Conservation (phyloP, 192 early-diverging fungal species). For the Chytriomyces sp. region DNA sequence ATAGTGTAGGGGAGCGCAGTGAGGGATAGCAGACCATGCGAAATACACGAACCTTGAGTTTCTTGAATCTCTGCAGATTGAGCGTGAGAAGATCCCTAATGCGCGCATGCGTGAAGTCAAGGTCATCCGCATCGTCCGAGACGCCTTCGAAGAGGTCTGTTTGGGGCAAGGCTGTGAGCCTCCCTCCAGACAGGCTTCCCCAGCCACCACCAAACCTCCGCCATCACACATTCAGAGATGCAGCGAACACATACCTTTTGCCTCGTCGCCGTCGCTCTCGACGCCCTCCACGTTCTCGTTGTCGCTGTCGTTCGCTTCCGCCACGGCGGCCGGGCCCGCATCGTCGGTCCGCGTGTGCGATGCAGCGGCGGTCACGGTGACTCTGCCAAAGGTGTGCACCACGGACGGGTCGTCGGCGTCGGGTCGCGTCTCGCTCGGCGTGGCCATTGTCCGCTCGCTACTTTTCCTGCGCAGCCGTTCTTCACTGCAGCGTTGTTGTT, state of each 20-base stretch:
- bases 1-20: not conserved
- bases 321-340: too few relatives aligned
- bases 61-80: constrained; percentile 61
- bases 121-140: constrained; percentile 49
- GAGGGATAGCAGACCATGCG: not conserved
- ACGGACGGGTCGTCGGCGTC: not conserved
- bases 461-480: not conserved
- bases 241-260: not conserved
- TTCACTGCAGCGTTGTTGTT: not conserved
- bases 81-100: constrained; percentile 58
- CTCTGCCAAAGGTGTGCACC: constrained; percentile 18
- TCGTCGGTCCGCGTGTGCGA: not conserved
- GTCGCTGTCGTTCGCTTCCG: constrained; percentile 5
- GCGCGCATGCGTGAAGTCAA: constrained; percentile 70
- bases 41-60: constrained; percentile 68
- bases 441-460: too few relatives aligned
- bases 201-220: not conserved
- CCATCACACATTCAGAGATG: not conserved
- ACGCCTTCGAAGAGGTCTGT: constrained; percentile 7
- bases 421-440: not conserved
- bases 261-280: not conserved
- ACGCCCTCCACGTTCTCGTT: not conserved
- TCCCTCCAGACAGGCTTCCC: not conserved
- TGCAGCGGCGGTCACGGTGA: not conserved
- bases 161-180: not conserved